Base-by-base conservation (phyloP, 345 rosid species). In the Eutrema heterophyllum region DNA sequence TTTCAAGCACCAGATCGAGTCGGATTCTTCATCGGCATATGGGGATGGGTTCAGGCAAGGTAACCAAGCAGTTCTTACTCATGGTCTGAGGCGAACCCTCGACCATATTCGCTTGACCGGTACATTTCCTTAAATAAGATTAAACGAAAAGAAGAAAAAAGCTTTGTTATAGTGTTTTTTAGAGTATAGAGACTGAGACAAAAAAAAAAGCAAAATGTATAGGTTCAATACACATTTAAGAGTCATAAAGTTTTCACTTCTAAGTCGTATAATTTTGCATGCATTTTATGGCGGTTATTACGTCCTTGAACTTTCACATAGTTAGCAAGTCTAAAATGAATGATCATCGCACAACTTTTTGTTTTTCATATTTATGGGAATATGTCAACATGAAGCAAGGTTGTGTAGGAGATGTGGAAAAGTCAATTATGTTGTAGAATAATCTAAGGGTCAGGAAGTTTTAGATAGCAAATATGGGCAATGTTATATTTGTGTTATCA, bases 11-110 rank as follows among this genome's bases (percentile, higher is more conserved):
- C 98, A 96, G 78, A 92, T 96, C 0, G 98, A 90, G 82, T 61
- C 88, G 0, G 98, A 96, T 81, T 40, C 85, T 15, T 96, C 99
- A 13, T 12, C 89, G 60, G 92, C 93, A 40, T 96, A 92, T 33
- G 99, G 99, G 74, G 95, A 84, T 7, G 99, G 99, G 53, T 96
- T 89, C 82, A 85, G 96, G 81, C 68, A 60, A 68, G 99, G 97
- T 41, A 83, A 86, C 45, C 52, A 64, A 80, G 98, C 99, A 29
- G 93, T 92, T 57, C 81, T 67, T 52, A 85, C 81, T 16, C 92
- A 81, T 32, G 96, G 87, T 64, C 91, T 92, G 21, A 75, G 75
- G 81, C 86, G 84, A 15, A 92, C 98, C 2, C 97, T 96, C n/a
- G 96, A 89, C 26, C 99, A 96, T 72, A 92, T 96, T 29, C 79